Conservation (phyloP, 2,329 filamentous ascomycete genomes). For the Akanthomyces uredinophilus region DNA sequence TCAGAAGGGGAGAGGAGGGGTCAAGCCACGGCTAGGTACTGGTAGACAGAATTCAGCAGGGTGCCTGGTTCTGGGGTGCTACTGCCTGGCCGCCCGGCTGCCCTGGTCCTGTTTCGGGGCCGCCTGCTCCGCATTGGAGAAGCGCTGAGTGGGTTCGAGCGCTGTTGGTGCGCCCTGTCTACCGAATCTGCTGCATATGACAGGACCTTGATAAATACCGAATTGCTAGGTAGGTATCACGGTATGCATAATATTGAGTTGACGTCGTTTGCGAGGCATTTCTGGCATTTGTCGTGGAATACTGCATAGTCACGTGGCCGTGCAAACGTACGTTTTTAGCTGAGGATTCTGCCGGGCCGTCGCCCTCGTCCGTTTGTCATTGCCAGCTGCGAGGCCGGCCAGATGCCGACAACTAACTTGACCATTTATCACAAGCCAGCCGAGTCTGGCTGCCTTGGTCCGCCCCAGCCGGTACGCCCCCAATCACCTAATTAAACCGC, state of each 20-base stretch:
- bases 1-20: not conserved
- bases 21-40: not conserved
- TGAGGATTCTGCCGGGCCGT: not conserved
- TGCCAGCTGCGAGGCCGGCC: not conserved
- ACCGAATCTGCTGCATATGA: not conserved
- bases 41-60: not conserved
- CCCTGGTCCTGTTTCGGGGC: slow-evolving; percentile 20
- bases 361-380: not conserved
- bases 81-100: not conserved
- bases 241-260: not conserved
- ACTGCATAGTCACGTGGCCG: not conserved
- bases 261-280: not conserved
- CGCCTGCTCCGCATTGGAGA: slow-evolving; percentile 35
- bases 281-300: not conserved
- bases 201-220: not conserved
- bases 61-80: too few relatives aligned
- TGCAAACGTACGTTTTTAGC: not conserved
- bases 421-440: slow-evolving; percentile 7
- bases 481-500: not conserved
- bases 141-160: slow-evolving; percentile 15
- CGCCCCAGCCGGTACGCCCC: not conserved
- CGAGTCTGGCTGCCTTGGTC: not conserved
- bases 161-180: not conserved
- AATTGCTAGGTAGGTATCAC: not conserved
- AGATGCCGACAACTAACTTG: not conserved